Conservation (phyloP, 768 basidiomycete genomes). For the Boletus vinaceobasis region DNA sequence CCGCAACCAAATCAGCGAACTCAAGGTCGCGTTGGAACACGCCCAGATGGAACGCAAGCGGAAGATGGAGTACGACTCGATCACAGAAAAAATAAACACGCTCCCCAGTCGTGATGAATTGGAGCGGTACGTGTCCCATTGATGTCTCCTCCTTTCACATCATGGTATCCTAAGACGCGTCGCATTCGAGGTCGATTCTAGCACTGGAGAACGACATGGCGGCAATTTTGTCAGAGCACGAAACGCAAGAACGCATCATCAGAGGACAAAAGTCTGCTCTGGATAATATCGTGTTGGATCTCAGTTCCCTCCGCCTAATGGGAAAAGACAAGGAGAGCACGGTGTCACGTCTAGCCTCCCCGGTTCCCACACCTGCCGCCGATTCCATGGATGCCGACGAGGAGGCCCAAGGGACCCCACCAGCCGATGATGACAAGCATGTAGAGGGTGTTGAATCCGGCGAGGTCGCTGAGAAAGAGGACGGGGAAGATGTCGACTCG, state of each 20-base stretch:
- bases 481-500: slow-evolving; percentile 36
- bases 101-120: slow-evolving; percentile 75
- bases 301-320: slow-evolving; percentile 59
- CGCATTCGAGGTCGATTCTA: slow-evolving; percentile 54
- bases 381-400: slow-evolving; percentile 34
- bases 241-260: slow-evolving; percentile 64
- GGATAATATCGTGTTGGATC: slow-evolving; percentile 59
- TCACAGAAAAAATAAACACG: slow-evolving; percentile 79
- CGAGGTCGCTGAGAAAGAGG: slow-evolving; percentile 39
- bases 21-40: slow-evolving; percentile 73
- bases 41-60: slow-evolving; percentile 71
- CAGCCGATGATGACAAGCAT: slow-evolving; percentile 33
- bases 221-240: slow-evolving; percentile 71
- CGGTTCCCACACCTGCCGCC: slow-evolving; percentile 48
- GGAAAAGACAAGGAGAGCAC: slow-evolving; percentile 61
- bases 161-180: background rate
- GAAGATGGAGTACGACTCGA: slow-evolving; percentile 84
- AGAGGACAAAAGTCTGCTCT: slow-evolving; percentile 66
- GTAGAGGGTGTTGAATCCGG: slow-evolving; percentile 42
- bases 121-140: slow-evolving; percentile 56
- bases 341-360: slow-evolving; percentile 38
- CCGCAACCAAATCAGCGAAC: slow-evolving; percentile 68
- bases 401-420: slow-evolving; percentile 18
- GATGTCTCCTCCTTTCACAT: background rate
- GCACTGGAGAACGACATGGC: slow-evolving; percentile 75